These are phyloP conservation scores for Heteromeles arbutifolia DNA, from an alignment of 306 rosid species.

Conservation along the genomic window DNA sequence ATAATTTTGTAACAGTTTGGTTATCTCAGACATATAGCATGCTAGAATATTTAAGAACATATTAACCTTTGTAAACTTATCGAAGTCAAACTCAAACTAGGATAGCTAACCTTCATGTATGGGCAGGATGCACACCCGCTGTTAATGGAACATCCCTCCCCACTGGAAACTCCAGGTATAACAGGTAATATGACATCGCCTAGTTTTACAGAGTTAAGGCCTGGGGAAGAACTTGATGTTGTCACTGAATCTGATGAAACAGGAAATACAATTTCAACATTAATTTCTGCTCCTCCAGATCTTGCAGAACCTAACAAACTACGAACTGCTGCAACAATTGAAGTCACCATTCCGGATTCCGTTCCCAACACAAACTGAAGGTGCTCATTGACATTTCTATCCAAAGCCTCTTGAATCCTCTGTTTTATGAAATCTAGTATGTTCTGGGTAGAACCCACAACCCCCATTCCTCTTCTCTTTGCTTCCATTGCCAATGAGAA, in stretches of 20 bases:
- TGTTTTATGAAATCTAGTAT: conserved; percentile 83
- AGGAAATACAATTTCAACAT: conserved; percentile 89
- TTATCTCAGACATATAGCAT: not conserved
- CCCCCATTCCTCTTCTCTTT: conserved; percentile 95
- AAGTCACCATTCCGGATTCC: conserved; percentile 93
- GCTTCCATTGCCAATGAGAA: conserved; percentile 98
- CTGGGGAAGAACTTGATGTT: conserved; percentile 42
- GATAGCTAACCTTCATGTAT: conserved; percentile 81
- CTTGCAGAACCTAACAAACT: conserved; percentile 48
- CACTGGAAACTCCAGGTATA: conserved; percentile 82
- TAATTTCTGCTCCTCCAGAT: conserved; percentile 42
- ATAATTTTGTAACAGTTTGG: not conserved
- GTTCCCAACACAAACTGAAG: conserved; percentile 94
- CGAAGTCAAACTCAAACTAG: not conserved
- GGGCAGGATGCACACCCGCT: conserved; percentile 99
- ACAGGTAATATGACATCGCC: conserved; percentile 55
- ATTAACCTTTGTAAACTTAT: not conserved
- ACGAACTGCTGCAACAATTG: conserved; percentile 80
- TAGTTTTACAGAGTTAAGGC: conserved; percentile 28
- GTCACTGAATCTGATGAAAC: conserved; percentile 91
- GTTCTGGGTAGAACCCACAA: conserved; percentile 88
- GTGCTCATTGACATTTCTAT: conserved; percentile 71
- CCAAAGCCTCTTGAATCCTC: conserved; percentile 79
- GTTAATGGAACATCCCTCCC: conserved; percentile 93
- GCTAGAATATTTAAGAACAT: not conserved